Percentiles rank a stretch among this genome's conserved stretches.
Conservation (phyloP, 2,329 filamentous ascomycete genomes). For the Sporothrix variecibatus region DNA sequence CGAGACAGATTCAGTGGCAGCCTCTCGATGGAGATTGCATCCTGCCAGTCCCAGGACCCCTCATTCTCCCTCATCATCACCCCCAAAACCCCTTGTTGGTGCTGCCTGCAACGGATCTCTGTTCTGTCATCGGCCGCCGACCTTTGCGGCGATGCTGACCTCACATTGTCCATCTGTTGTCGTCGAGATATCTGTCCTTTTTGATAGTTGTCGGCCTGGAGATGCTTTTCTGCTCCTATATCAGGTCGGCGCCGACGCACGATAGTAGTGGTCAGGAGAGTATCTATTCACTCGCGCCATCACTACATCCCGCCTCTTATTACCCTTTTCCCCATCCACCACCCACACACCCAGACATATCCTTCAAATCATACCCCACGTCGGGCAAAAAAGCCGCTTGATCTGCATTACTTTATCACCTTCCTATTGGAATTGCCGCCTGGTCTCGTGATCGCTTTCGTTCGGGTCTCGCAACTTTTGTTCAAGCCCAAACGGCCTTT, state of each 20-base stretch:
- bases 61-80: conserved; percentile 5
- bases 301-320: conserved; percentile 2
- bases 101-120: conserved; percentile 3
- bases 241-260: neutral
- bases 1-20: neutral
- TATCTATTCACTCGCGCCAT: neutral
- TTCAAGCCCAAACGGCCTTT: neutral
- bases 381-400: neutral
- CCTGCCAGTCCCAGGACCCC: conserved; percentile 7
- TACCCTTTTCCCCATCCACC: conserved; percentile 4
- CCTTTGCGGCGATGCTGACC: neutral
- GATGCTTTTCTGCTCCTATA: conserved; percentile 3
- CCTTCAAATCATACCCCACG: conserved; percentile 8
- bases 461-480: neutral
- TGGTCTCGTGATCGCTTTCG: conserved; percentile 16
- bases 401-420: neutral
- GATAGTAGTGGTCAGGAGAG: neutral
- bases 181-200: conserved; percentile 20
- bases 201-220: neutral
- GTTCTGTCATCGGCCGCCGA: neutral
- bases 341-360: conserved; percentile 2
- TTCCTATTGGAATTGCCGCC: neutral
- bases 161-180: neutral
- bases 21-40: neutral
- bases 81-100: neutral